Base-by-base conservation (phyloP, 2,329 filamentous ascomycete species). In the Rutstroemia sp. region DNA sequence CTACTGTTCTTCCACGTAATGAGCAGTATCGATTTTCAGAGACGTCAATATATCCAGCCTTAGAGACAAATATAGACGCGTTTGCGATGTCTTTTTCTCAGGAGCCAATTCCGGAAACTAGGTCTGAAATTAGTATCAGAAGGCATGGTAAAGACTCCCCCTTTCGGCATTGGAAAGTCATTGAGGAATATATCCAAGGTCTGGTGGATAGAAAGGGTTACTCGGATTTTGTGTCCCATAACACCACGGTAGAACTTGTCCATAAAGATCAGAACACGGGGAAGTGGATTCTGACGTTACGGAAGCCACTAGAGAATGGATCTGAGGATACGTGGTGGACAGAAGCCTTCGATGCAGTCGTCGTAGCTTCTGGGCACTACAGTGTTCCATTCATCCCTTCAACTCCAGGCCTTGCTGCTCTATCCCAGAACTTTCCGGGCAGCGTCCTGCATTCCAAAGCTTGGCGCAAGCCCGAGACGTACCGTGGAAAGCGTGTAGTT, bases 381-480 rank as follows among this genome's bases (percentile, higher is more conserved):
- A 79, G 78, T 57, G 75, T 86, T 2, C 85, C 85, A 0, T 80
- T 78, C 50, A 72, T 89, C 1, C 86, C 86, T 0, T 72, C 78
- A 27, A 78, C 84, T 1, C 69, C 75, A 0, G 86, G 86, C 0
- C 73, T 89, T 2, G 66, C 73, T 8, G 72, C 73, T 12, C 86
- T 81, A 77, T 79, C 84, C 62, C 53, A 69, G n/a, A 65, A 67
- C 5, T 83, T 81, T 55, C 79, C 80, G 0, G 75, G 73, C 0
- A 67, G 71, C 1, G 77, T 89, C 16, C 77, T 76, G 4, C 86
- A 89, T 65, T 89, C 88, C 1, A 94, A 92, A 68, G 81, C 81
- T 59, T 94, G 89, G 65, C 80, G 88, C 6, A 77, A 73, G 0
- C 80, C 88, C 0, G 77, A 82, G 14, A 67, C 73, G 2, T 92